A percentile compares a stretch with the other conserved stretches of the same genome.
phyloP scores from a whole-genome alignment of 2,329 filamentous ascomycete species.

The Remersonia thermophila region DNA sequence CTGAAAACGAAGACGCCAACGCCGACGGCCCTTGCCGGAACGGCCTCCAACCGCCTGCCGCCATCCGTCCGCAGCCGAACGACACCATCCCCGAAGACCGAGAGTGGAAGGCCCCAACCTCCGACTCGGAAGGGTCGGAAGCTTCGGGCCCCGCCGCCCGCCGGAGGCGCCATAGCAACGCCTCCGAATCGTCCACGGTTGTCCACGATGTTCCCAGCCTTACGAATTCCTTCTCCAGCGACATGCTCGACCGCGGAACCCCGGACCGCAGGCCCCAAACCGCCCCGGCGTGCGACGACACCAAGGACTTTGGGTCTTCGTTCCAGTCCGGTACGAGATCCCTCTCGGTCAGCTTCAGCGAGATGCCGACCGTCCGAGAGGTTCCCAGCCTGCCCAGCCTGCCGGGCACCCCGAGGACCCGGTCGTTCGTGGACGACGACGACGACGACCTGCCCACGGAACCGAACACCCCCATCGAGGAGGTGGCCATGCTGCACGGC shows the following conservation, averaged over 20 bases:
- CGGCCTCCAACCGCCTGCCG: neutral
- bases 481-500: constrained; percentile 19
- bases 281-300: constrained; percentile 26
- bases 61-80: neutral
- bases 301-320: constrained; percentile 32
- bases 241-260: constrained; percentile 33
- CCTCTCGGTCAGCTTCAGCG: constrained; percentile 31
- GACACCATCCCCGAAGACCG: neutral
- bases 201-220: constrained; percentile 28
- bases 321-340: constrained; percentile 26
- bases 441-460: constrained; percentile 35
- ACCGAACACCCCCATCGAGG: constrained; percentile 24
- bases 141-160: constrained; percentile 8
- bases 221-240: constrained; percentile 28
- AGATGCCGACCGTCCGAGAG: constrained; percentile 33
- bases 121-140: constrained; percentile 7
- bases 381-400: constrained; percentile 30
- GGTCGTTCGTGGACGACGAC: constrained; percentile 34
- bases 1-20: neutral
- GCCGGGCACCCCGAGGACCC: constrained; percentile 28
- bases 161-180: constrained; percentile 19
- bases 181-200: constrained; percentile 28
- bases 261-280: constrained; percentile 27
- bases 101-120: constrained; percentile 9
- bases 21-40: neutral